Conservation (phyloP, 75 land plant genomes). For the Ceratopteris richardii region DNA sequence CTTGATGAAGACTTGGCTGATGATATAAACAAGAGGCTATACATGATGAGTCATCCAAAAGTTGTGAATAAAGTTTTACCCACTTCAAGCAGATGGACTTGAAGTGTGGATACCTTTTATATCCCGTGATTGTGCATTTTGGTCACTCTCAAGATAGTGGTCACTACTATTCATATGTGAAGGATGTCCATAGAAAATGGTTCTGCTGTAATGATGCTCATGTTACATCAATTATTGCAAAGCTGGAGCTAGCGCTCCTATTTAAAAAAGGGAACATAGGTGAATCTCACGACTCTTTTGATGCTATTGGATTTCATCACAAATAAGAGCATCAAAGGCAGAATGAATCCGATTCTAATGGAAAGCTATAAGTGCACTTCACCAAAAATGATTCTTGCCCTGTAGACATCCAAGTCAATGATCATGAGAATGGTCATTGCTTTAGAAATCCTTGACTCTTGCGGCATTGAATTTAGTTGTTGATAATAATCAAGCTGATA, state of each 20-base stretch:
- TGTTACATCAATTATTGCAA: constrained; percentile 48
- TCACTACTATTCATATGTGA: constrained; percentile 97
- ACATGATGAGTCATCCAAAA: too few species aligned
- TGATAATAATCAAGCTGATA: too few species aligned
- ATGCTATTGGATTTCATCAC: background rate
- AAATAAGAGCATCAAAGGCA: constrained; percentile 8
- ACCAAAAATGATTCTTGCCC: background rate
- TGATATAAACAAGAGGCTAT: too few species aligned
- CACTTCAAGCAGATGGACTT: too few species aligned
- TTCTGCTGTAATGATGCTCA: constrained; percentile 91
- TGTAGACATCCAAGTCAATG: too few species aligned
- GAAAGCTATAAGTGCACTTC: constrained; percentile 14
- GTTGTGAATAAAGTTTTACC: too few species aligned
- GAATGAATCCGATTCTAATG: constrained; percentile 7
- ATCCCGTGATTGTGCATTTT: constrained; percentile 86
- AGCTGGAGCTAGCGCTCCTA: background rate
- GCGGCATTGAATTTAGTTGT: too few species aligned
- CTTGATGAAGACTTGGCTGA: too few species aligned
- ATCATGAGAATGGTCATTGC: background rate
- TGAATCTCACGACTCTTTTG: too few species aligned
- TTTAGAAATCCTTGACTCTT: background rate
- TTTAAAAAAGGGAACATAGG: too few species aligned
- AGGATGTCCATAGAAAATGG: constrained; percentile 86
- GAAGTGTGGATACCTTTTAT: constrained; percentile 76
- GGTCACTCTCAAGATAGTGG: constrained; percentile 87